phyloP scores from a whole-genome alignment of 2,329 filamentous ascomycete species.

The Nigrospora oryzae region DNA sequence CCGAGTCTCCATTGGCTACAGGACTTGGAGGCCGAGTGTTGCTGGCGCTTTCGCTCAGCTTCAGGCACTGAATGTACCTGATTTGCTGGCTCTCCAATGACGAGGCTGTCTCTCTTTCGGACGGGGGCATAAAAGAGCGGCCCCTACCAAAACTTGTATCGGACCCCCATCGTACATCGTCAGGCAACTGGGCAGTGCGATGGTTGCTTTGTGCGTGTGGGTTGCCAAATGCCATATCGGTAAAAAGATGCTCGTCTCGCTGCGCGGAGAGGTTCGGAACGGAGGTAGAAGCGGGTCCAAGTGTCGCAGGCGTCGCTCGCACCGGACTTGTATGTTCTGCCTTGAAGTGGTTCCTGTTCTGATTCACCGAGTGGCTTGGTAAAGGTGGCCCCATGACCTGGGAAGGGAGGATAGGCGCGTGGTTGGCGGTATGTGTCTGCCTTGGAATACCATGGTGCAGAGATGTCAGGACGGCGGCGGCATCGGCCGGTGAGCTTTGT shows the following conservation, averaged over 20 bases:
- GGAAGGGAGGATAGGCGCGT: conserved; percentile 8
- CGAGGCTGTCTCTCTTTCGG: conserved; percentile 49
- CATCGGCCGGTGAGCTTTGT: conserved; percentile 14
- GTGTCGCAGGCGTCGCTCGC: conserved; percentile 13
- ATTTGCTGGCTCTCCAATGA: conserved; percentile 46
- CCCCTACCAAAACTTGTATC: conserved; percentile 53
- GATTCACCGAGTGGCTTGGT: conserved; percentile 9
- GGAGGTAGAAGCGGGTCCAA: not conserved
- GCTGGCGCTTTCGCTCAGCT: conserved; percentile 46
- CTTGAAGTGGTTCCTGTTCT: conserved; percentile 8
- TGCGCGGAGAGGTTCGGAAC: conserved; percentile 9
- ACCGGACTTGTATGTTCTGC: conserved; percentile 9
- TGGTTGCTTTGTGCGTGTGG: conserved; percentile 8
- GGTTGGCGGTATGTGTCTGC: conserved; percentile 7
- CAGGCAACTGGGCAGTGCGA: conserved; percentile 24
- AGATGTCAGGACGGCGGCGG: conserved; percentile 18
- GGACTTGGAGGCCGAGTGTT: conserved; percentile 55
- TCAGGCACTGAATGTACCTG: conserved; percentile 47
- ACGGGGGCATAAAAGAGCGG: conserved; percentile 50
- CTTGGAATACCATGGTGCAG: conserved; percentile 16
- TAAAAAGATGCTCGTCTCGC: conserved; percentile 27
- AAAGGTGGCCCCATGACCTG: conserved; percentile 7
- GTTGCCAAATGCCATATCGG: conserved; percentile 31
- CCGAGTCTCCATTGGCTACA: conserved; percentile 17
- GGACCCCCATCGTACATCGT: conserved; percentile 58